Conservation (phyloP, 176 grass and related monocot species). For the Aegilops sharonensis region DNA sequence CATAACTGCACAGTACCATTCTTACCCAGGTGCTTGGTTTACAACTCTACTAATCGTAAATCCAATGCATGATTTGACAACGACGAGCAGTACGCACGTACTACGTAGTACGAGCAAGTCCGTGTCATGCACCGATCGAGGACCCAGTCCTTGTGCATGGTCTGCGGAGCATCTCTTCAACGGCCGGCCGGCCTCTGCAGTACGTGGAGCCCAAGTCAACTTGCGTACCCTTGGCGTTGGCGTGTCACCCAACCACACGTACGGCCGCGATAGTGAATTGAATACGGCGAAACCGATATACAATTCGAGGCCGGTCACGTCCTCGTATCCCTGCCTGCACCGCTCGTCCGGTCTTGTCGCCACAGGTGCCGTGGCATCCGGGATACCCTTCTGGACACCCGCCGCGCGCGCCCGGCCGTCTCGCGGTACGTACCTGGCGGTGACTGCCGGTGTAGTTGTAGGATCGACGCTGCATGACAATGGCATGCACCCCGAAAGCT, state of each 20-base stretch:
- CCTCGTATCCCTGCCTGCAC: constrained; percentile 1
- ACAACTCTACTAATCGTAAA: not conserved
- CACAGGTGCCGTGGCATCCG: not conserved
- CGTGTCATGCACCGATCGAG: not conserved
- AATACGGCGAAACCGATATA: not conserved
- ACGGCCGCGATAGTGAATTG: not conserved
- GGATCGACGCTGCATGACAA: not conserved
- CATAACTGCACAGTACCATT: not conserved
- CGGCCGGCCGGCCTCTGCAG: not conserved
- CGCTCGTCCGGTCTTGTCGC: constrained; percentile 28
- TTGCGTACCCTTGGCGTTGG: not conserved
- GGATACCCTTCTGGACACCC: not conserved
- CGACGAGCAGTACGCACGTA: not conserved
- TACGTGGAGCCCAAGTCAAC: not conserved
- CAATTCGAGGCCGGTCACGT: constrained; percentile 2
- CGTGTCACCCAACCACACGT: not conserved
- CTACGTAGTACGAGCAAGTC: not conserved
- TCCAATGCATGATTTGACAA: not conserved
- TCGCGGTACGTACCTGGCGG: not conserved
- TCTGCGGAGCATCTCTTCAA: not conserved
- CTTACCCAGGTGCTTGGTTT: not conserved
- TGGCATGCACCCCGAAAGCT: not conserved
- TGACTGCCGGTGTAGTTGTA: not conserved
- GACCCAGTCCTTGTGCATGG: not conserved
- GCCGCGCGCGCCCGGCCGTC: not conserved